A percentile compares a stretch with the other conserved stretches of the same genome.
Evolutionary conservation across 805 yeast genomes (phyloP).

Genomic region (Yamadazyma laniorum): DNA sequence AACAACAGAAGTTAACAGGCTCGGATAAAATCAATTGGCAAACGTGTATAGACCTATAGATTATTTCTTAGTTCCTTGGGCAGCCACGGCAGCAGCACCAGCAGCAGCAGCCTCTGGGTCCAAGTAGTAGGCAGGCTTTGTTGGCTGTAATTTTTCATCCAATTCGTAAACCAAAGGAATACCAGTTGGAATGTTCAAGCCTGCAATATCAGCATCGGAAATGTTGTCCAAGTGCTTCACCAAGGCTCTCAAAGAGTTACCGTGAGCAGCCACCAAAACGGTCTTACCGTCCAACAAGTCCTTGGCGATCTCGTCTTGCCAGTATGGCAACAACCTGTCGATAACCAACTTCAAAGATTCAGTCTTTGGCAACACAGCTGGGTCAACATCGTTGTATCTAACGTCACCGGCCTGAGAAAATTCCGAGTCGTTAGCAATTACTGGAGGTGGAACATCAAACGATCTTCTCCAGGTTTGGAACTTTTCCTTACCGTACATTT

Average conservation of each 20-base stretch:
- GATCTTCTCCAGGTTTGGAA: conserved; percentile 98
- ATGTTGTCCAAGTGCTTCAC: conserved; percentile 94
- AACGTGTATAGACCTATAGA: too few species aligned
- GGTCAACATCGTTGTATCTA: conserved; percentile 83
- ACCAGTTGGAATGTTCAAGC: conserved; percentile 97
- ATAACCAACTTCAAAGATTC: conserved; percentile 93
- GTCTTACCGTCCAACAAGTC: conserved; percentile 85
- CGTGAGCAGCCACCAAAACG: conserved; percentile 94
- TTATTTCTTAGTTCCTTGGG: conserved; percentile 68
- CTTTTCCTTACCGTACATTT: conserved; percentile 83
- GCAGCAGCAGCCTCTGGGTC: conserved; percentile 99
- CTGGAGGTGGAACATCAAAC: conserved; percentile 94
- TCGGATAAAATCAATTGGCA: too few species aligned
- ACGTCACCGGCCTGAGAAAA: conserved; percentile 83
- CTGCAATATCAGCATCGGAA: conserved; percentile 89
- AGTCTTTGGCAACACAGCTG: conserved; percentile 84
- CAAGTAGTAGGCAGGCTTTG: conserved; percentile 91
- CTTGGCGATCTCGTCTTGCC: conserved; percentile 87
- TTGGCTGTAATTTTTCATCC: conserved; percentile 81
- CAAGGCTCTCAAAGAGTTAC: conserved; percentile 95
- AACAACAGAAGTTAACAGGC: too few species aligned
- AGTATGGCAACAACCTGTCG: conserved; percentile 95
- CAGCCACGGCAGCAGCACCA: conserved; percentile 99
- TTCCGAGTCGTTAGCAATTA: conserved; percentile 70
- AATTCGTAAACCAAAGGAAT: conserved; percentile 96